Conservation (phyloP, 1,284 basidiomycete species). For the Thecaphora thlaspeos region DNA sequence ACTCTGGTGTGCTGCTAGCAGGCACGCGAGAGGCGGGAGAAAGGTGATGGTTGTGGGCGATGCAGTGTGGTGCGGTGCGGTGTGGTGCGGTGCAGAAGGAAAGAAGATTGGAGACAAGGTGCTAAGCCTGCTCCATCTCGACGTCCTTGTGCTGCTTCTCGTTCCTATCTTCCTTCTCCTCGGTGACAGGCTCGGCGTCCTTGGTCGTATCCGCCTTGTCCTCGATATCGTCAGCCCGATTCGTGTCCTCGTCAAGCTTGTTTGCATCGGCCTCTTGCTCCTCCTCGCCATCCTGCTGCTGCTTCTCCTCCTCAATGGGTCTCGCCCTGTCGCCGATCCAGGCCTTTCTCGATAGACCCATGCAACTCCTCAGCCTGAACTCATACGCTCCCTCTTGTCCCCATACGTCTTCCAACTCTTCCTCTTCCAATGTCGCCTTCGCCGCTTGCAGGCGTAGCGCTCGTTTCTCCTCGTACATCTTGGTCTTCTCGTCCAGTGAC, state of each 20-base stretch:
- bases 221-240: too few relatives aligned
- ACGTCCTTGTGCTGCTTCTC: conserved; percentile 12
- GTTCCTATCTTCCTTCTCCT: background rate
- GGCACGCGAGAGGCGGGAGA: too few relatives aligned
- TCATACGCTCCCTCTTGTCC: conserved; percentile 32
- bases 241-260: conserved; percentile 4
- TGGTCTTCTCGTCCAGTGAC: too few relatives aligned
- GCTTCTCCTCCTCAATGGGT: conserved; percentile 2
- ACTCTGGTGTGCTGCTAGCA: too few relatives aligned
- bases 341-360: conserved; percentile 18
- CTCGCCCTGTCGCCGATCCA: conserved; percentile 12
- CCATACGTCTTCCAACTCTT: conserved; percentile 20
- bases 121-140: background rate
- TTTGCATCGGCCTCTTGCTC: conserved; percentile 4
- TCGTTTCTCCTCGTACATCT: too few relatives aligned
- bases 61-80: too few relatives aligned
- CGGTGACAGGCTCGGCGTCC: too few relatives aligned
- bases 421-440: conserved; percentile 9
- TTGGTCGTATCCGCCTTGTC: too few relatives aligned
- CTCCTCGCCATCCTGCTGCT: conserved; percentile 1
- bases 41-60: too few relatives aligned
- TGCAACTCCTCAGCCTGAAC: conserved; percentile 17
- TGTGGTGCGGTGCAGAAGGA: too few relatives aligned
- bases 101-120: too few relatives aligned
- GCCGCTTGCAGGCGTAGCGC: conserved; percentile 11